phyloP scores from a whole-genome alignment of 306 rosid genomes.

The peach (Prunus persica) region DNA sequence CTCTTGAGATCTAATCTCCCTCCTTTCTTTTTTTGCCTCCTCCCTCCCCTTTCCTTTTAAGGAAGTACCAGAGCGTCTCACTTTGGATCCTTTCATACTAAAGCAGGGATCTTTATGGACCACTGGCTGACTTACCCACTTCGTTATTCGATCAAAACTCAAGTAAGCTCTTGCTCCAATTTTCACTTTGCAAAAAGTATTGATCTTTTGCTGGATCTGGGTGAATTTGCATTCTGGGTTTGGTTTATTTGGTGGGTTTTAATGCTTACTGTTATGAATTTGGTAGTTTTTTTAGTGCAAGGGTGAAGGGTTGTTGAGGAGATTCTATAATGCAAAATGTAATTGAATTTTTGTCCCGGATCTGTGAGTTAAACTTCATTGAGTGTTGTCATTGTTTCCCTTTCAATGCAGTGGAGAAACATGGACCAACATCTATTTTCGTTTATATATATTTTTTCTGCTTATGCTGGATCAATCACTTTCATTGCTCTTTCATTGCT shows the following conservation, averaged over 20 bases:
- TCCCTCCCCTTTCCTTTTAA: neutral
- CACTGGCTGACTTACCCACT: neutral
- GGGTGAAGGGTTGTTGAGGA: neutral
- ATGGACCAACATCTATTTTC: neutral
- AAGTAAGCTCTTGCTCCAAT: slow-evolving; percentile 19
- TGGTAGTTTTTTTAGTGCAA: neutral
- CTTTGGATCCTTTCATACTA: slow-evolving; percentile 6
- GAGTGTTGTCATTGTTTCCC: slow-evolving; percentile 4
- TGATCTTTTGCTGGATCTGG: slow-evolving; percentile 30
- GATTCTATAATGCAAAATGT: neutral
- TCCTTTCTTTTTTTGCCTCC: neutral
- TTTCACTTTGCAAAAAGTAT: neutral
- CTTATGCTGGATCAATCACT: slow-evolving; percentile 28
- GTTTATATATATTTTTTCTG: neutral
- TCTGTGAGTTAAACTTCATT: slow-evolving; percentile 10
- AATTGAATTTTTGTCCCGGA: slow-evolving; percentile 16
- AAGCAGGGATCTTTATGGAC: neutral
- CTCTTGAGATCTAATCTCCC: slow-evolving; percentile 3
- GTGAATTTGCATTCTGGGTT: slow-evolving; percentile 17
- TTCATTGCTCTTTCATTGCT: slow-evolving; percentile 39
- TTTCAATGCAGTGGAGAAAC: neutral
- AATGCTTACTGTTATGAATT: slow-evolving; percentile 10
- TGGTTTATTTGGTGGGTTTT: slow-evolving; percentile 10
- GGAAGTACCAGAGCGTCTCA: neutral
- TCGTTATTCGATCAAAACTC: slow-evolving; percentile 8